Evolutionary conservation across 495 filamentous ascomycete species (phyloP).

Genomic region (Penicillium paxilli): DNA sequence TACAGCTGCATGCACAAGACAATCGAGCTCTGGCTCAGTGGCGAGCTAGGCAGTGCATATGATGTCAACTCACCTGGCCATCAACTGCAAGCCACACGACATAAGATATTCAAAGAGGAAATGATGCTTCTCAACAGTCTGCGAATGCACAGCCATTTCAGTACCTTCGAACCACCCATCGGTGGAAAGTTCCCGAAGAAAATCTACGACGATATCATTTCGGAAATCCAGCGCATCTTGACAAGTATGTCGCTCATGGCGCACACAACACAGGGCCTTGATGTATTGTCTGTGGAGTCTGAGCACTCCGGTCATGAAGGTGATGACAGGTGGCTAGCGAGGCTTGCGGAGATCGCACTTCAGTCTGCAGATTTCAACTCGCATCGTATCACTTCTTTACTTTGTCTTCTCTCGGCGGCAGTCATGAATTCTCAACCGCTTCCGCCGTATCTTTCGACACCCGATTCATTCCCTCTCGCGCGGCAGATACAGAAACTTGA

Average conservation of each 20-base stretch:
- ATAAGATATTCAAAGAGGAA: constrained; percentile 34
- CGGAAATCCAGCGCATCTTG: constrained; percentile 48
- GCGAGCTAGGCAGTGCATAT: constrained; percentile 55
- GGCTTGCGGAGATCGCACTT: constrained; percentile 31
- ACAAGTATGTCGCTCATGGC: constrained; percentile 67
- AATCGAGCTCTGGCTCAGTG: constrained; percentile 57
- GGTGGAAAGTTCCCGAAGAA: constrained; percentile 38
- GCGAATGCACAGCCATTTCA: constrained; percentile 36
- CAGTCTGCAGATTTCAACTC: constrained; percentile 53
- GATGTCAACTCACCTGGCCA: constrained; percentile 18
- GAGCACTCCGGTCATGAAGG: constrained; percentile 1
- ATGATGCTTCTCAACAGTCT: constrained; percentile 33
- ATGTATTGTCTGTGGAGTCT: constrained; percentile 15
- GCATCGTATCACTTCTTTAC: constrained; percentile 58
- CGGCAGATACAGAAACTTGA: constrained; percentile 51
- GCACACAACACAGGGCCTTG: constrained; percentile 42
- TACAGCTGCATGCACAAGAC: constrained; percentile 69
- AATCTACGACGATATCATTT: constrained; percentile 34
- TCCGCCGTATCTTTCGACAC: constrained; percentile 58
- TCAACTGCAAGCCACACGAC: constrained; percentile 21
- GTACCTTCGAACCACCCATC: constrained; percentile 35
- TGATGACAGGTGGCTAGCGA: constrained; percentile 24
- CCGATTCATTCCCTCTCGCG: constrained; percentile 56
- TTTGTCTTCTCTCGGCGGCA: constrained; percentile 67
- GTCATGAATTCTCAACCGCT: constrained; percentile 59